Base-by-base conservation (phyloP, 768 basidiomycete genomes). In the Russula brevipes region DNA sequence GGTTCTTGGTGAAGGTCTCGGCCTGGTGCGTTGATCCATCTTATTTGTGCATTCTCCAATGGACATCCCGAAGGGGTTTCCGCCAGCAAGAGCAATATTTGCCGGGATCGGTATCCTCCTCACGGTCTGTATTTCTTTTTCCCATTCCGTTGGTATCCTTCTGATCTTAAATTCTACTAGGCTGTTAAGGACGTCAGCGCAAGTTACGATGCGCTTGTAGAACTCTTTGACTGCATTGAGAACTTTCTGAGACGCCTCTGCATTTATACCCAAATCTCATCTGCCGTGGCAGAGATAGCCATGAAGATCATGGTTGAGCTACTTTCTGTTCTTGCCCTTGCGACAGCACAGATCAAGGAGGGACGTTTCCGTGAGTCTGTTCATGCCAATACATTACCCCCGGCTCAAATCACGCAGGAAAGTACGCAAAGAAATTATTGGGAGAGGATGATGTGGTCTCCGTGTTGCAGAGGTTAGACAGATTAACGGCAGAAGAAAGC, bases 291-390 rank as follows among this genome's bases (percentile, higher is more conserved):
- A 41, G 42, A 41, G 24, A 55, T 41, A 31, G 42, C 42, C 10
- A 41, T 55, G 24, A 55, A 55, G 24, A 55, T 45, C 41, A 55
- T 44, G 54, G 41, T 45, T 33, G 54, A 41, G 16, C 19, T 55
- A 30, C 41, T 55, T 14, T 55, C 54, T 19, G 12, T 55, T 17
- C 41, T 56, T 14, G 55, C 55, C 12, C 41, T 56, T 35, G 55
- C 55, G 33, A 56, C 55, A 2, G 33, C 31, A 12, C 44, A 56
- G 16, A 56, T 56, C 11, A 45, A 36, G 42, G 38, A 45, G 42
- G 55, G 55, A 2, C 31, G 55, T 19, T 35, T 45, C 11, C 44
- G 55, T 56, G 33, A 56, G 55, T 36, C 17, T 16, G 1, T 36
- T 11, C n/a, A 4, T 45, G 6, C n/a, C 10, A 6, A 38, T 5